phyloP scores from a whole-genome alignment of 441 rosid genomes.

The Monsonia emarginata region DNA sequence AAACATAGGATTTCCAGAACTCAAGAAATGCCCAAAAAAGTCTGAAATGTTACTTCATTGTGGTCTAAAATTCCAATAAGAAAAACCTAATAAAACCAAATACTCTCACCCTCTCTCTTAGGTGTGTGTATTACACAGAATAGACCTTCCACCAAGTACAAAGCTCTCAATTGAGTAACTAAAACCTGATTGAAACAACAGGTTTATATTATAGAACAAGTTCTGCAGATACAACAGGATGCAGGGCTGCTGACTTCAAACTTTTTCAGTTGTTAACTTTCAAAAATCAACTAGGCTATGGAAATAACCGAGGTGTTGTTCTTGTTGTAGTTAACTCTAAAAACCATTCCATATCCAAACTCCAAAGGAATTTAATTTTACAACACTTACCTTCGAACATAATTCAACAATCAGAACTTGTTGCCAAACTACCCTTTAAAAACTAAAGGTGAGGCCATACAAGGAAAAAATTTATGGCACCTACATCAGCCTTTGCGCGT shows the following conservation, averaged over 20 bases:
- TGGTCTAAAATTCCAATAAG: not conserved
- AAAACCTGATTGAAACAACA: not conserved
- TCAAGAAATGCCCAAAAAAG: not conserved
- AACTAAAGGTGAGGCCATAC: not conserved
- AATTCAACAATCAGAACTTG: too few relatives aligned
- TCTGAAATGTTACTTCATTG: not conserved
- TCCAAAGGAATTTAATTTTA: too few relatives aligned
- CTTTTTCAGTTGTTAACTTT: not conserved
- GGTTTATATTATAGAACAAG: not conserved
- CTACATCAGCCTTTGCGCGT: not conserved
- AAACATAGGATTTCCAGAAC: not conserved
- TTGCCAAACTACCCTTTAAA: too few relatives aligned
- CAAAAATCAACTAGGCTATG: not conserved
- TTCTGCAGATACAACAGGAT: not conserved
- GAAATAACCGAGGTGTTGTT: not conserved
- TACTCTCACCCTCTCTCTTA: not conserved
- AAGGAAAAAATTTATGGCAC: not conserved
- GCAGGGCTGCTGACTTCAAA: not conserved
- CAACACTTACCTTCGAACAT: too few relatives aligned
- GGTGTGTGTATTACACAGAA: not conserved
- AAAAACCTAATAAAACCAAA: not conserved
- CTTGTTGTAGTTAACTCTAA: not conserved
- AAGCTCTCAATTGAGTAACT: not conserved
- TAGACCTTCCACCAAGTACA: not conserved
- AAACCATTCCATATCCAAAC: not conserved